Evolutionary conservation across 2,329 filamentous ascomycete genomes (phyloP), one percentile per base, ranked within the genome.

Genomic region (Exophiala alcalophila): DNA sequence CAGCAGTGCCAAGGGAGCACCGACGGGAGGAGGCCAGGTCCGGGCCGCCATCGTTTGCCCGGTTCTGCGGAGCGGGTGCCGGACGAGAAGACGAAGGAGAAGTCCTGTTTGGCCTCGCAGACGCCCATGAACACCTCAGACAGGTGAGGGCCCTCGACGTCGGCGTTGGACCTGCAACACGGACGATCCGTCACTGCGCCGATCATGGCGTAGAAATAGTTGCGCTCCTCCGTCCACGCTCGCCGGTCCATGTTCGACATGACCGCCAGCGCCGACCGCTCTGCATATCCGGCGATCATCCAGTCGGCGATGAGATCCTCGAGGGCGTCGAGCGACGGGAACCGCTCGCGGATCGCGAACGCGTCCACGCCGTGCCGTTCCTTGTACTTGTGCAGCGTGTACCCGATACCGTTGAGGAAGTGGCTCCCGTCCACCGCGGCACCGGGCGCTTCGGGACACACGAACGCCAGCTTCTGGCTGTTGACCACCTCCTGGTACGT

Each of bases 401-500:
- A 36, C 9, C 44, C 44, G 3, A 47, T 23, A 20, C 29, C 26
- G 4, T 42, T 47, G 21, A 47, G 24, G 32, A 47, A 47, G 21
- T 47, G 28, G 27, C 21, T 39, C 18, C 32, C 32, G 6, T 12
- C 34, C 16, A 39, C 19, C 10, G 40, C 19, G 32, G 20, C 18
- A 11, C 37, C 38, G 28, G 5, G 2, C 10, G 37, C 24, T 1
- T 32, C 28, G 12, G 31, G 27, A 28, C 37, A 40, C 4, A 28
- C 26, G 18, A 40, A 31, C 20, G n/a, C 31, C 6, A 40, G 37
- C 11, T 5, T 25, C 28, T 12, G 18, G 37, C 37, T 40, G 38
- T 47, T 47, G 10, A 44, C 44, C 8, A 33, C 33, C 28, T 47
- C 44, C 32, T 47, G 44, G 4, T 47, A 47, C 16, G 44, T 47